Percentiles rank a stretch among this genome's conserved stretches.
phyloP scores from a whole-genome alignment of 2,329 filamentous ascomycete species.

The Annulohypoxylon truncatum region DNA sequence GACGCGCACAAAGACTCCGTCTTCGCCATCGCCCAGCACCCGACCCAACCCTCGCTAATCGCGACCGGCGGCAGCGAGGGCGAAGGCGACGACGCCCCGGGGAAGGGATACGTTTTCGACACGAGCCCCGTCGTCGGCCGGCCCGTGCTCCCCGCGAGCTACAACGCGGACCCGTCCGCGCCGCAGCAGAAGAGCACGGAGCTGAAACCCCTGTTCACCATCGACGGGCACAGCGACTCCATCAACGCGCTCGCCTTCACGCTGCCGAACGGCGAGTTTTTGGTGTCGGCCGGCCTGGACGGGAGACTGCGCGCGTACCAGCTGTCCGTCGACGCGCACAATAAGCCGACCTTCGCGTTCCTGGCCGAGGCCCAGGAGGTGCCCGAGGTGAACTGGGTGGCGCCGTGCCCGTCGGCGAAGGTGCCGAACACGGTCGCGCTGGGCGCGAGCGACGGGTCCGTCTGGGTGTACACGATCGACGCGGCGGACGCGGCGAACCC shows the following conservation, averaged over 20 bases:
- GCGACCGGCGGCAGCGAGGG: conserved; percentile 84
- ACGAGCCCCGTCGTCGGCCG: conserved; percentile 70
- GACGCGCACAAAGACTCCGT: conserved; percentile 91
- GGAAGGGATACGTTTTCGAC: conserved; percentile 89
- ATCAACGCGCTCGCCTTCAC: conserved; percentile 90
- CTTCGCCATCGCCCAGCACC: conserved; percentile 95
- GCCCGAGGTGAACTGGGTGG: conserved; percentile 93
- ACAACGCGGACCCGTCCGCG: conserved; percentile 73
- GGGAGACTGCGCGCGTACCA: conserved; percentile 81
- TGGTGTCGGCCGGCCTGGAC: conserved; percentile 89
- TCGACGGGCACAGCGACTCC: conserved; percentile 93
- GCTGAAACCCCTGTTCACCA: conserved; percentile 74
- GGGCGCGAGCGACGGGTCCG: conserved; percentile 88
- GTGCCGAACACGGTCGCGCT: conserved; percentile 87
- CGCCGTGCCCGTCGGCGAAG: conserved; percentile 75
- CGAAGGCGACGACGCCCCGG: conserved; percentile 69
- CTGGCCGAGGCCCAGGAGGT: conserved; percentile 87
- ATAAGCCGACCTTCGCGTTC: conserved; percentile 67
- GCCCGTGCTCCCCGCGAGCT: conserved; percentile 81
- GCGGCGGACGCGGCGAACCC: conserved; percentile 67
- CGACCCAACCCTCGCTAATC: conserved; percentile 78
- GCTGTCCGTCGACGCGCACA: conserved; percentile 58
- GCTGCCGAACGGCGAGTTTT: conserved; percentile 81
- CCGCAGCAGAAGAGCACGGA: conserved; percentile 64
- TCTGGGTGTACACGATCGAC: conserved; percentile 95